Conservation (phyloP, 2,329 filamentous ascomycete genomes). For the Cercospora sesami region DNA sequence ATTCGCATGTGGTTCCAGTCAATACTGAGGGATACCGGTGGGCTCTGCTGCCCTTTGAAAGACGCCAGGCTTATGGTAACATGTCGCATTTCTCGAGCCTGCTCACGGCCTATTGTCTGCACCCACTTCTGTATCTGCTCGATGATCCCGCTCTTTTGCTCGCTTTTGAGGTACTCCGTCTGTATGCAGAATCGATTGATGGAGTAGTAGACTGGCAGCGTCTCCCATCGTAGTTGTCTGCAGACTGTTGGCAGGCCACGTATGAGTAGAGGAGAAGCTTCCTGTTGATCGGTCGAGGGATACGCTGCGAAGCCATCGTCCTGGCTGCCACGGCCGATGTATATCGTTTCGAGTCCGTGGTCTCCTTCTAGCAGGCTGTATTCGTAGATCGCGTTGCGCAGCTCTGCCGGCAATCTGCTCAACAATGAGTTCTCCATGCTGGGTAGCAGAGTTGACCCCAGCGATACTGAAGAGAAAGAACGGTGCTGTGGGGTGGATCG, state of each 20-base stretch:
- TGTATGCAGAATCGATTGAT: constrained; percentile 26
- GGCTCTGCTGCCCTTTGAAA: constrained; percentile 19
- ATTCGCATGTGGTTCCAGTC: constrained; percentile 25
- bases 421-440: constrained; percentile 4
- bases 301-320: neutral
- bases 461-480: neutral
- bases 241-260: constrained; percentile 22
- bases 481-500: neutral
- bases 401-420: constrained; percentile 14
- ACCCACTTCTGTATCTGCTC: constrained; percentile 18
- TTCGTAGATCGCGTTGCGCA: constrained; percentile 25
- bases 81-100: constrained; percentile 26
- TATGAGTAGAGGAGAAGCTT: constrained; percentile 9
- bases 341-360: constrained; percentile 12
- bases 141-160: constrained; percentile 21
- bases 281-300: neutral
- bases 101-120: constrained; percentile 13
- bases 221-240: constrained; percentile 24
- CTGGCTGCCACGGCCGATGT: constrained; percentile 12
- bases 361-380: constrained; percentile 18
- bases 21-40: constrained; percentile 13
- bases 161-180: constrained; percentile 28
- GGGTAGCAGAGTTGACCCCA: neutral
- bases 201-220: constrained; percentile 24
- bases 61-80: constrained; percentile 25